phyloP scores from a whole-genome alignment of 2,329 filamentous ascomycete genomes.

The Beauveria medogensis region DNA sequence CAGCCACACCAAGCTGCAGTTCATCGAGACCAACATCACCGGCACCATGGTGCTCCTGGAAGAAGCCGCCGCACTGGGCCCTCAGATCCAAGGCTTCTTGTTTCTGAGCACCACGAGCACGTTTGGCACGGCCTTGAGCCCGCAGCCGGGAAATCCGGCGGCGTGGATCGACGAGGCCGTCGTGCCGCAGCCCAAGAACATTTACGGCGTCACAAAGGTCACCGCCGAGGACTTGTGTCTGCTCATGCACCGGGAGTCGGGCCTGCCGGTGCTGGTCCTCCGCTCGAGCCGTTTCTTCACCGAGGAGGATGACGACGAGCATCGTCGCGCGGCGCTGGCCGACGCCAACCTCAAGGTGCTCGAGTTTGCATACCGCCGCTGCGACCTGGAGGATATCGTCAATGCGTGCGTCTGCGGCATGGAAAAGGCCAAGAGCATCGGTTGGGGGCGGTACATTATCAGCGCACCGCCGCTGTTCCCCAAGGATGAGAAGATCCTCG shows the following conservation, averaged over 20 bases:
- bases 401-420: slow-evolving; percentile 32
- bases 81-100: slow-evolving; percentile 30
- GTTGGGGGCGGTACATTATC: slow-evolving; percentile 35
- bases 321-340: slow-evolving; percentile 25
- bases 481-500: slow-evolving; percentile 23
- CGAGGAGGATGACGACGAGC: slow-evolving; percentile 37
- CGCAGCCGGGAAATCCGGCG: slow-evolving; percentile 27
- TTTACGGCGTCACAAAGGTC: slow-evolving; percentile 41
- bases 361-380: slow-evolving; percentile 37
- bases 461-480: slow-evolving; percentile 34
- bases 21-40: slow-evolving; percentile 36
- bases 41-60: slow-evolving; percentile 36
- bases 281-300: slow-evolving; percentile 41
- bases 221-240: slow-evolving; percentile 40
- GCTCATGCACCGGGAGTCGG: slow-evolving; percentile 30
- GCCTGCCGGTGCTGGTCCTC: slow-evolving; percentile 34
- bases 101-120: slow-evolving; percentile 39
- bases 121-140: slow-evolving; percentile 33
- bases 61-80: slow-evolving; percentile 22
- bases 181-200: slow-evolving; percentile 35
- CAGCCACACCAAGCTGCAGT: slow-evolving; percentile 33
- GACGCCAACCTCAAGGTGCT: slow-evolving; percentile 40
- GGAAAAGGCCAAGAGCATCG: slow-evolving; percentile 22
- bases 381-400: slow-evolving; percentile 37
- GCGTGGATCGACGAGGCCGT: slow-evolving; percentile 37